Conservation (phyloP, 2,329 filamentous ascomycete species). For the Ophiosphaerella herpotricha region DNA sequence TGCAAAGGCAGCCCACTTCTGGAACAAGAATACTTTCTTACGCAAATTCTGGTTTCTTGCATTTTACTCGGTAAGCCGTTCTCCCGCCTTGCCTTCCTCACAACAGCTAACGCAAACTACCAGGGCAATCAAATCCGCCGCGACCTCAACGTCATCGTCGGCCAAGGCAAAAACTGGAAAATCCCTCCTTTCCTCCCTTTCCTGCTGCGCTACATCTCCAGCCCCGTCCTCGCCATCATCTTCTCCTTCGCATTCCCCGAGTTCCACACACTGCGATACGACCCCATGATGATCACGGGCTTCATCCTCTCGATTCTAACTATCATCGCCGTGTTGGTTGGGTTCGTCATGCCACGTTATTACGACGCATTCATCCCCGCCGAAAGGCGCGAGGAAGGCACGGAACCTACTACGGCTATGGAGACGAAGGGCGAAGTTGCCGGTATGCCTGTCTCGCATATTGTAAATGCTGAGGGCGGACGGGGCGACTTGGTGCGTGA, state of each 20-base stretch:
- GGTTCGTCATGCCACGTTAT: conserved; percentile 59
- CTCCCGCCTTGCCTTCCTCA: not conserved
- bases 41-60: conserved; percentile 58
- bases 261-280: conserved; percentile 36
- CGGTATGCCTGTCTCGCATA: conserved; percentile 18
- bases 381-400: conserved; percentile 53
- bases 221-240: conserved; percentile 41
- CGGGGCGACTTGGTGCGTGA: conserved; percentile 2
- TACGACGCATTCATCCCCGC: conserved; percentile 59
- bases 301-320: conserved; percentile 39
- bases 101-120: not conserved
- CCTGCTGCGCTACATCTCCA: conserved; percentile 45
- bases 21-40: conserved; percentile 45
- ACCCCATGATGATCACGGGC: conserved; percentile 44
- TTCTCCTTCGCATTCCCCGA: conserved; percentile 43
- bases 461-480: conserved; percentile 12
- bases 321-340: conserved; percentile 54
- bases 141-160: conserved; percentile 50
- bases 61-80: conserved; percentile 60
- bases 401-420: conserved; percentile 37
- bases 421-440: conserved; percentile 32
- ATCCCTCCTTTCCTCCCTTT: conserved; percentile 59
- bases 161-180: conserved; percentile 60
- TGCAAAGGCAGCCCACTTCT: conserved; percentile 49
- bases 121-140: conserved; percentile 49